Evolutionary conservation across 2,329 filamentous ascomycete genomes (phyloP).

Genomic region (Beauveria sp.): DNA sequence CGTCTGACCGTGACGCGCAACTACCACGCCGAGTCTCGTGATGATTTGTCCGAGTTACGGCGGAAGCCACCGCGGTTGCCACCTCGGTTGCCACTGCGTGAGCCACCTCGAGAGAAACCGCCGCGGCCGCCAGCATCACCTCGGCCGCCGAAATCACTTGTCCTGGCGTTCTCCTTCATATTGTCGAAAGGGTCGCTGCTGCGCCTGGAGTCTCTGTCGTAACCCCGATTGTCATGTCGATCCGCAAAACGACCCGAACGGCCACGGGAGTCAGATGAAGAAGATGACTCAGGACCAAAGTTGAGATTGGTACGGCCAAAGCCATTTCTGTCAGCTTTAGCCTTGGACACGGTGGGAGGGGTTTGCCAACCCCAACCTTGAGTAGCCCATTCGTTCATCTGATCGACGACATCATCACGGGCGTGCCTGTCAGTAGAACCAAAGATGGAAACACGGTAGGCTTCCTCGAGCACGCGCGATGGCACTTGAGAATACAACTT

Average conservation of each 20-base stretch:
- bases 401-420: conserved; percentile 33
- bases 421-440: conserved; percentile 39
- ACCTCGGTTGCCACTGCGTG: conserved; percentile 2
- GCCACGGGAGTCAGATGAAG: background rate
- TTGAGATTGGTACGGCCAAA: conserved; percentile 28
- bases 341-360: conserved; percentile 32
- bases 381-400: conserved; percentile 46
- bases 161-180: conserved; percentile 13
- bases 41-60: background rate
- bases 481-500: conserved; percentile 35
- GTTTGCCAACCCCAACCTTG: conserved; percentile 44
- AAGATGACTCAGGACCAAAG: conserved; percentile 16
- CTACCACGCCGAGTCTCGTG: background rate
- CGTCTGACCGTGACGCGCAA: background rate
- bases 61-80: conserved; percentile 8
- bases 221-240: conserved; percentile 1
- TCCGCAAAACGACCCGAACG: conserved; percentile 13
- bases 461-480: conserved; percentile 22
- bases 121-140: background rate
- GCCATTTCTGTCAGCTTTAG: conserved; percentile 25
- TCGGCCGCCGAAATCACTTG: conserved; percentile 10
- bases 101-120: background rate
- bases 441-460: conserved; percentile 49
- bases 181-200: conserved; percentile 17
- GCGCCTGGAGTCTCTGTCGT: background rate